Base-by-base conservation (phyloP, 2,329 filamentous ascomycete species). In the Colletotrichum graminicola region DNA sequence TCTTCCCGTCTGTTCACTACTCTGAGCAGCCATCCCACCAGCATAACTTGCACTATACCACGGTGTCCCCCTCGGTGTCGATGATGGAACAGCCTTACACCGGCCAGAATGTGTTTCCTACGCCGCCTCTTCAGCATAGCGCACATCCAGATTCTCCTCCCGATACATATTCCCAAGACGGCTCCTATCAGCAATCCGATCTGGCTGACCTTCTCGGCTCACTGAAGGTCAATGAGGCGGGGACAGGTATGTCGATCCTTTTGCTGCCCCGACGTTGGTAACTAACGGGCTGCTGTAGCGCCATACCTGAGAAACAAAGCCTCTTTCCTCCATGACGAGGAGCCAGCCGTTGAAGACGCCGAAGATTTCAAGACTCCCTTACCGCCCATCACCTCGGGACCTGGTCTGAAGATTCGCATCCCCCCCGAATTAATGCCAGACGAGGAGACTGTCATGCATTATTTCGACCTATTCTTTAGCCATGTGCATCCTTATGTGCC, bases 401-500 rank as follows among this genome's bases (percentile, higher is more conserved):
- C 93, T 10, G 94, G 94, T 61, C 86, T 91, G 29, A 94, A 92
- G 70, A 92, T 97, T 70, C 90, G 94, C 45, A 97, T 98, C 73
- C 96, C 95, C 0, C 93, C 93, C 0, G 94, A 97, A 77, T 88
- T 98, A 77, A 97, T 98, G 94, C 95, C 95, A 1, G 89, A 92
- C 39, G 94, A 98, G 41, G 91, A 94, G 55, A 93, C 93, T 45
- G 91, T 92, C 5, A 84, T 94, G 78, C 89, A 93, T 45, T 97
- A 96, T 78, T 97, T 98, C 79, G 91, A 96, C 49, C 92, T 97
- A 54, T 98, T 94, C 79, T 98, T 98, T 80, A 85, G 87, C 43
- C 91, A 98, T 75, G 93, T 98, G 41, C 96, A 98, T 77, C 95
- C 95, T 0, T 98, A 97, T 76, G 91, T 97, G 2, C 95, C 95